phyloP scores from a whole-genome alignment of 257 asterid genomes.

The Cynanchum wilfordii region DNA sequence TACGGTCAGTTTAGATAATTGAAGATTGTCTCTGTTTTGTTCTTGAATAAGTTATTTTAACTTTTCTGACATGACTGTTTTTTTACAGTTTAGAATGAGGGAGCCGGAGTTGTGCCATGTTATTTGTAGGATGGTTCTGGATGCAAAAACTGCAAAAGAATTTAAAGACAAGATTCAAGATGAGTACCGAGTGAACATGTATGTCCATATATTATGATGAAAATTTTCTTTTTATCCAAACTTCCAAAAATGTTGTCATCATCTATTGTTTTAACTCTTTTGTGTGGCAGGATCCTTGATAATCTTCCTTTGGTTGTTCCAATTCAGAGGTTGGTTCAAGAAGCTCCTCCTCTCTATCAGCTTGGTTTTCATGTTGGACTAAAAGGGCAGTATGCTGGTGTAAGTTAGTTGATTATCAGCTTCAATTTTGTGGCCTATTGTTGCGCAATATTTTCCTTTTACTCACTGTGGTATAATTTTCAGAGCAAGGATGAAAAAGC shows the following conservation, averaged over 20 bases:
- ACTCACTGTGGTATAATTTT: slow-evolving; percentile 5
- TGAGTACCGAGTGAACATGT: slow-evolving; percentile 58
- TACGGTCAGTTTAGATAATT: slow-evolving; percentile 30
- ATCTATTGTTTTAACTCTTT: neutral
- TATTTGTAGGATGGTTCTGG: slow-evolving; percentile 33
- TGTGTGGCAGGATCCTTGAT: slow-evolving; percentile 59
- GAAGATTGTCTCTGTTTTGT: neutral
- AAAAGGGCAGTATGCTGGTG: slow-evolving; percentile 61
- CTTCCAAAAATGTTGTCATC: neutral
- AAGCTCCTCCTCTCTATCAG: slow-evolving; percentile 42
- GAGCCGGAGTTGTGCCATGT: slow-evolving; percentile 55
- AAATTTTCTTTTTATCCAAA: neutral
- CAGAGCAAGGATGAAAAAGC: slow-evolving; percentile 53
- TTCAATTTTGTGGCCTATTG: neutral
- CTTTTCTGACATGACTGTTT: neutral
- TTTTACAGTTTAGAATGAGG: slow-evolving; percentile 55
- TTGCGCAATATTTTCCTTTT: neutral
- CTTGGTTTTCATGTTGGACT: slow-evolving; percentile 63
- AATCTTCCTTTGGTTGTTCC: slow-evolving; percentile 78
- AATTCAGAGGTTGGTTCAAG: slow-evolving; percentile 35
- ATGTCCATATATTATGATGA: slow-evolving; percentile 1
- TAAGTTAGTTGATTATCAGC: slow-evolving; percentile 24
- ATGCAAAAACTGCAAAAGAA: slow-evolving; percentile 47
- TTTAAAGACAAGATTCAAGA: slow-evolving; percentile 56
- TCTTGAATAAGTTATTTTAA: neutral